These are phyloP conservation scores for Desmodesmus armatus DNA, from an alignment of 139 green algal species.

Conservation along the genomic window DNA sequence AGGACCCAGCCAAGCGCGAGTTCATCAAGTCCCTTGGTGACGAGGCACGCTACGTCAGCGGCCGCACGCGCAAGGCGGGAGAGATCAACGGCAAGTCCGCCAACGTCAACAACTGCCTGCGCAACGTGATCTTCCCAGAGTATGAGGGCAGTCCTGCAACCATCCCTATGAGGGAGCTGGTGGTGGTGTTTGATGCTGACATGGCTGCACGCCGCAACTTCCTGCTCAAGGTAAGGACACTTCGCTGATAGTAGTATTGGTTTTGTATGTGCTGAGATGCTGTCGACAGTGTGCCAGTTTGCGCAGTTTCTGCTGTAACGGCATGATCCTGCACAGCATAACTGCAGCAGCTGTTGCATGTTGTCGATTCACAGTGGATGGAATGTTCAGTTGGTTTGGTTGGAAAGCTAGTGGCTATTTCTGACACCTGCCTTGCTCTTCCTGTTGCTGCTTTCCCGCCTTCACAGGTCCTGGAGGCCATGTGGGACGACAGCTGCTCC, in stretches of 20 bases:
- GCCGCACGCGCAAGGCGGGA: conserved; percentile 62
- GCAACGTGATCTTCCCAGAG: conserved; percentile 39
- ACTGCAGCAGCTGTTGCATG: too few relatives aligned
- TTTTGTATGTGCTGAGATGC: not conserved
- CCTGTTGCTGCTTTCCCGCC: not conserved
- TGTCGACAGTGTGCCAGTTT: too few relatives aligned
- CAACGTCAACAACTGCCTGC: conserved; percentile 74
- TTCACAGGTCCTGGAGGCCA: conserved; percentile 50
- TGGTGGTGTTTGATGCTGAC: conserved; percentile 88
- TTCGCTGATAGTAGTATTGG: not conserved
- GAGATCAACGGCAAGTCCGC: conserved; percentile 87
- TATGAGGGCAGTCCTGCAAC: conserved; percentile 8
- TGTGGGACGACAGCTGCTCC: conserved; percentile 49
- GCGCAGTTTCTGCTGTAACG: too few relatives aligned
- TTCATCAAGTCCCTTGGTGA: conserved; percentile 28
- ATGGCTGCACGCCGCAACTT: conserved; percentile 79
- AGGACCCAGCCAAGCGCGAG: conserved; percentile 22
- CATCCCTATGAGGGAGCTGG: conserved; percentile 72
- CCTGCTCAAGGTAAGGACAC: conserved; percentile 76
- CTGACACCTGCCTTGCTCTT: too few relatives aligned
- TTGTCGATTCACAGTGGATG: too few relatives aligned
- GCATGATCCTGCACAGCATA: too few relatives aligned
- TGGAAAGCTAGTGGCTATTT: too few relatives aligned
- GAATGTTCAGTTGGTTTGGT: too few relatives aligned
- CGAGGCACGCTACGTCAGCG: conserved; percentile 69